These are phyloP conservation scores for Aspergillus versicolor DNA, from an alignment of 2,329 filamentous ascomycete genomes.

Conservation along the genomic window DNA sequence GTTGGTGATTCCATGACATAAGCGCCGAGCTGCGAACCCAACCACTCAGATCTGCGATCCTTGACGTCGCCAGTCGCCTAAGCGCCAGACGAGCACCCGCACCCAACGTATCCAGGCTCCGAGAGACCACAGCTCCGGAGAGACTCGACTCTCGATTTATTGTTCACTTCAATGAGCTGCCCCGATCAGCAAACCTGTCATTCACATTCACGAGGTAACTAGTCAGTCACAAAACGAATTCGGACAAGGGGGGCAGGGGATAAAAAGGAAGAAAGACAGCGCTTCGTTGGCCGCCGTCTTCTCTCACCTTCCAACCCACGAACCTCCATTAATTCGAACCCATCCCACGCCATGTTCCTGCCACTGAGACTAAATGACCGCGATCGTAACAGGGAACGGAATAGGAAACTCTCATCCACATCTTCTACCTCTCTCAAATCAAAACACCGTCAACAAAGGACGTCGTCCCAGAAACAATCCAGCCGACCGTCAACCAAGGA, in stretches of 20 bases:
- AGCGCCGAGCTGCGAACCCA: conserved; percentile 26
- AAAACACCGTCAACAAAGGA: conserved; percentile 30
- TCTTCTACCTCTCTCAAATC: conserved; percentile 26
- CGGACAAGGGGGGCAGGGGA: conserved; percentile 12
- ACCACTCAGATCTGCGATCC: conserved; percentile 26
- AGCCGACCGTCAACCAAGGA: conserved; percentile 36
- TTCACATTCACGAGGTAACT: conserved; percentile 24
- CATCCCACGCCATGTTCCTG: conserved; percentile 36
- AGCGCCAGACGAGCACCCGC: conserved; percentile 28
- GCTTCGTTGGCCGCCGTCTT: conserved; percentile 16
- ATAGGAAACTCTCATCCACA: conserved; percentile 26
- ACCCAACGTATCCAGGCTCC: conserved; percentile 6
- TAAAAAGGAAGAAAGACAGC: conserved; percentile 13
- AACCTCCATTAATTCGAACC: conserved; percentile 22
- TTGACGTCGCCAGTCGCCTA: conserved; percentile 20
- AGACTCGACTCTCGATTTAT: not conserved
- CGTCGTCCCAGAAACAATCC: conserved; percentile 31
- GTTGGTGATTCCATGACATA: conserved; percentile 28
- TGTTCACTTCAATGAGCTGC: conserved; percentile 8
- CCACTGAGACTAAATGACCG: conserved; percentile 38
- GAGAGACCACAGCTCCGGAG: not conserved
- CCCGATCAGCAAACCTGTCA: not conserved
- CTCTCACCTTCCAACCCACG: conserved; percentile 22
- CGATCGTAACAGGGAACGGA: conserved; percentile 30
- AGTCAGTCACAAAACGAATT: conserved; percentile 18